These are phyloP conservation scores for Asterophora lycoperdoides DNA, from an alignment of 768 basidiomycete species.

Conservation along the genomic window DNA sequence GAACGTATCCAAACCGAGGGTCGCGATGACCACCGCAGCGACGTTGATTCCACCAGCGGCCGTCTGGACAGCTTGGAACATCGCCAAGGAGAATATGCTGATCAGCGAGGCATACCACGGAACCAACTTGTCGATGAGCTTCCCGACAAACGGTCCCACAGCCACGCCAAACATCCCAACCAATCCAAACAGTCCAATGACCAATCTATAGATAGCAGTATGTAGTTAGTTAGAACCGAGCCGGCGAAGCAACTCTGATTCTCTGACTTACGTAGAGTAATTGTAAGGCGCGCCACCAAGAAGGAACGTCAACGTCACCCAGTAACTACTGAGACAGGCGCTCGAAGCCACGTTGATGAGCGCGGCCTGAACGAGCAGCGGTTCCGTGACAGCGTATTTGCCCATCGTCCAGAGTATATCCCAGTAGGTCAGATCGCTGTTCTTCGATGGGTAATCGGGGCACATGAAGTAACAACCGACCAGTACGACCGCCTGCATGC, in stretches of 20 bases:
- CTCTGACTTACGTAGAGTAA: conserved; percentile 60
- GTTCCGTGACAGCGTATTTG: conserved; percentile 73
- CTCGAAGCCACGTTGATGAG: conserved; percentile 60
- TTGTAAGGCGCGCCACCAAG: conserved; percentile 73
- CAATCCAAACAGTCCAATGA: conserved; percentile 72
- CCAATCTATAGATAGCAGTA: conserved; percentile 32
- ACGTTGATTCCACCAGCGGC: conserved; percentile 68
- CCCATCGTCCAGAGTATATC: conserved; percentile 74
- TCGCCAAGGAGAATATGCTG: conserved; percentile 41
- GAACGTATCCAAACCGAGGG: conserved; percentile 69
- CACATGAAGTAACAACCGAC: conserved; percentile 57
- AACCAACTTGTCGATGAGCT: conserved; percentile 61
- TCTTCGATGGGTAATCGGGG: conserved; percentile 85
- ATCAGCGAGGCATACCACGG: conserved; percentile 76
- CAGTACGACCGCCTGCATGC: conserved; percentile 58
- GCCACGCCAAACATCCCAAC: conserved; percentile 70
- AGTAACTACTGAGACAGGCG: conserved; percentile 55
- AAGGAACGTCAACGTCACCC: conserved; percentile 80
- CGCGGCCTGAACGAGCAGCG: conserved; percentile 65
- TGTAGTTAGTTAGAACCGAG: no score
- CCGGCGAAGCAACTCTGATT: no score
- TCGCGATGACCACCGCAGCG: conserved; percentile 63
- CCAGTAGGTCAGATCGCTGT: conserved; percentile 57
- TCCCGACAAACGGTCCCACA: conserved; percentile 65
- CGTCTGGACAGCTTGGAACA: conserved; percentile 60